Conservation (phyloP, 805 yeast species). For the Candida hispaniensis region DNA sequence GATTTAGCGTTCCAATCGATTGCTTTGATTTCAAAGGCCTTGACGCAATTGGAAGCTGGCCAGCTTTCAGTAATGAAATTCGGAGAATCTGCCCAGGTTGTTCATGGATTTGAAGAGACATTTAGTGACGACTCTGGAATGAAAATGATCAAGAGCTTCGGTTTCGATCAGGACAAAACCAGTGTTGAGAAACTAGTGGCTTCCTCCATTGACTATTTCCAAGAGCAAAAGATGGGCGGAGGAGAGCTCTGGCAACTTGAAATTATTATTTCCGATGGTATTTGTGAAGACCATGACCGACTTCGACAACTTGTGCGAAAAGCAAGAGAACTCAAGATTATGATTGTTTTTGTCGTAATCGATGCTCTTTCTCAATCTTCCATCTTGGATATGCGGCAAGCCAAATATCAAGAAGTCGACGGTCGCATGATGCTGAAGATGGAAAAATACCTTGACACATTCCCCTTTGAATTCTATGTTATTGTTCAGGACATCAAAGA, state of each 20-base stretch:
- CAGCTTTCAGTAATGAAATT: conserved; percentile 82
- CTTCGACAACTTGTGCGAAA: conserved; percentile 74
- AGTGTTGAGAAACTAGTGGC: conserved; percentile 66
- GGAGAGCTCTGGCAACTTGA: conserved; percentile 84
- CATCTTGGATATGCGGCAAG: conserved; percentile 91
- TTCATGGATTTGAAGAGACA: conserved; percentile 82
- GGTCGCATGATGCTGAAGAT: conserved; percentile 67
- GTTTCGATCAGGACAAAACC: conserved; percentile 79
- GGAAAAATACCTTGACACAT: conserved; percentile 75
- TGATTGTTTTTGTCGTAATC: conserved; percentile 89
- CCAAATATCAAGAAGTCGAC: conserved; percentile 57
- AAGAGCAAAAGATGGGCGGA: conserved; percentile 35
- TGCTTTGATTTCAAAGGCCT: conserved; percentile 85
- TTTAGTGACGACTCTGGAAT: conserved; percentile 80
- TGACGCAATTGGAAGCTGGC: conserved; percentile 90
- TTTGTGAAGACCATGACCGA: conserved; percentile 87
- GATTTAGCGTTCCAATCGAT: conserved; percentile 90
- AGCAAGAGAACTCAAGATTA: conserved; percentile 84
- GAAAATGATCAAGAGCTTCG: conserved; percentile 74
- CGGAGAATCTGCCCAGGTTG: conserved; percentile 73
- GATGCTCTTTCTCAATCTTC: conserved; percentile 68
- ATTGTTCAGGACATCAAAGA: conserved; percentile 83
- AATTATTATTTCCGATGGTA: conserved; percentile 90
- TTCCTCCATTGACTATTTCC: conserved; percentile 63
- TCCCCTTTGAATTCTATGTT: conserved; percentile 95